Percentiles rank a stretch among this genome's conserved stretches.
phyloP scores from a whole-genome alignment of 805 yeast genomes.

The Wickerhamiella galacta region DNA sequence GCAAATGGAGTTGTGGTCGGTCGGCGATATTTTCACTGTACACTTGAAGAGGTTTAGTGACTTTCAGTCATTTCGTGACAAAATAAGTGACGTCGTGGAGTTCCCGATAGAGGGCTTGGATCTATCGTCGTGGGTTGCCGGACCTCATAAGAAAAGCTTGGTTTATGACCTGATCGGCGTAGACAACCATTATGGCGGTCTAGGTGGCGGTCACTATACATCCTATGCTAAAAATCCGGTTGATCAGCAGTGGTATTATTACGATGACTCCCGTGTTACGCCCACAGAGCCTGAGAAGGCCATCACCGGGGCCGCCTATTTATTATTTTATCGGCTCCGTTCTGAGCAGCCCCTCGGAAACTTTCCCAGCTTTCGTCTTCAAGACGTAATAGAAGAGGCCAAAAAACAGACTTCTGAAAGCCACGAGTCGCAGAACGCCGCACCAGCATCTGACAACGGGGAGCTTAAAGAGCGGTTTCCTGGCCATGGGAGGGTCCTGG shows the following conservation, averaged over 20 bases:
- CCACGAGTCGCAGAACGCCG: too few relatives aligned
- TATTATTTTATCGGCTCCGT: constrained; percentile 60
- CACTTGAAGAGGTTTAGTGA: constrained; percentile 84
- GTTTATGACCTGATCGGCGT: constrained; percentile 81
- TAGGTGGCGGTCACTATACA: constrained; percentile 97
- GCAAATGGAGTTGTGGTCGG: constrained; percentile 80
- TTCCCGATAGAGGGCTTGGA: constrained; percentile 79
- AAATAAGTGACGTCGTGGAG: constrained; percentile 67
- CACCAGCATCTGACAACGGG: too few relatives aligned
- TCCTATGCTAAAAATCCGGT: constrained; percentile 68
- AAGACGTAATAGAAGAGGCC: background rate
- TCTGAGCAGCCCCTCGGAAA: background rate
- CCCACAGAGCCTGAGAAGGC: constrained; percentile 42
- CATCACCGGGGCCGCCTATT: constrained; percentile 66
- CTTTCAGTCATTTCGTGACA: constrained; percentile 71
- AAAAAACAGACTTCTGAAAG: too few relatives aligned
- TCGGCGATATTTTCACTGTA: constrained; percentile 78
- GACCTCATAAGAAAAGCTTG: constrained; percentile 20
- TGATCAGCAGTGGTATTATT: constrained; percentile 75
- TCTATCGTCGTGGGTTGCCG: constrained; percentile 37
- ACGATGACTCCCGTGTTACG: constrained; percentile 67
- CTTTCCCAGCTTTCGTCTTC: background rate
- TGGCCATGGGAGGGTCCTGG: too few relatives aligned
- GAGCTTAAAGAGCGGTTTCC: too few relatives aligned
- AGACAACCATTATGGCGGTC: constrained; percentile 89